Percentiles rank a stretch among this genome's conserved stretches.
Evolutionary conservation across 2,329 filamentous ascomycete species (phyloP).

Genomic region (Pyrenochaeta sp.): DNA sequence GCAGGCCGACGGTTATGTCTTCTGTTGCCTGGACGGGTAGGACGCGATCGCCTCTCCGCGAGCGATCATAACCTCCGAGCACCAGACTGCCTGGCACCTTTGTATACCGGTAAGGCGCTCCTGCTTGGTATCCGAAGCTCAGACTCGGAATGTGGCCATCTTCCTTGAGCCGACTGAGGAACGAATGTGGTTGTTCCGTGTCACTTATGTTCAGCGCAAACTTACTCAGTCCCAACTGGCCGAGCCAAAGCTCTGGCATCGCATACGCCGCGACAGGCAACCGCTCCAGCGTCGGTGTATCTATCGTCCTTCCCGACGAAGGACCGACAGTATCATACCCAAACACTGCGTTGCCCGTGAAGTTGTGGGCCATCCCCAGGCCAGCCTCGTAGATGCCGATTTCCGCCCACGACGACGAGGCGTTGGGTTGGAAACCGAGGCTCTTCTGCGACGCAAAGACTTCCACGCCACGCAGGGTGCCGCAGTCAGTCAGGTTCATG

Average conservation of each 20-base stretch:
- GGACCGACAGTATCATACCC: slow-evolving; percentile 58
- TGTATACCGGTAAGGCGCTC: slow-evolving; percentile 65
- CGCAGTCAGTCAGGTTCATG: slow-evolving; percentile 49
- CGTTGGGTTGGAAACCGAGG: slow-evolving; percentile 17
- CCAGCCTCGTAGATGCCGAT: slow-evolving; percentile 67
- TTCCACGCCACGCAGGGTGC: slow-evolving; percentile 14
- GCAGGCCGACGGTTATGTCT: slow-evolving; percentile 4
- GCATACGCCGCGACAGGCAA: slow-evolving; percentile 41
- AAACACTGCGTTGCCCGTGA: slow-evolving; percentile 67
- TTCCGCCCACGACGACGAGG: slow-evolving; percentile 57
- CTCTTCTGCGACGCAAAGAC: slow-evolving; percentile 2
- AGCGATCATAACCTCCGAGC: slow-evolving; percentile 26
- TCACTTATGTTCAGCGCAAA: slow-evolving; percentile 57
- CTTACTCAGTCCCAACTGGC: slow-evolving; percentile 52
- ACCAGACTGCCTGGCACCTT: slow-evolving; percentile 14
- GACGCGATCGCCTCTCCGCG: neutral
- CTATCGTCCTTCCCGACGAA: slow-evolving; percentile 37
- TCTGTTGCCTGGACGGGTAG: neutral
- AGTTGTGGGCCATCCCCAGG: slow-evolving; percentile 60
- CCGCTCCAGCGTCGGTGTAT: slow-evolving; percentile 20
- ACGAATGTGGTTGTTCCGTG: slow-evolving; percentile 63
- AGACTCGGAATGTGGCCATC: slow-evolving; percentile 68
- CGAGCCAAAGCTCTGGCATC: slow-evolving; percentile 49
- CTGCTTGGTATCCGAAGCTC: slow-evolving; percentile 76
- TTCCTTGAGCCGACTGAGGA: slow-evolving; percentile 57